phyloP scores from a whole-genome alignment of 2,329 filamentous ascomycete genomes.

The Stagonosporopsis rhizophila region DNA sequence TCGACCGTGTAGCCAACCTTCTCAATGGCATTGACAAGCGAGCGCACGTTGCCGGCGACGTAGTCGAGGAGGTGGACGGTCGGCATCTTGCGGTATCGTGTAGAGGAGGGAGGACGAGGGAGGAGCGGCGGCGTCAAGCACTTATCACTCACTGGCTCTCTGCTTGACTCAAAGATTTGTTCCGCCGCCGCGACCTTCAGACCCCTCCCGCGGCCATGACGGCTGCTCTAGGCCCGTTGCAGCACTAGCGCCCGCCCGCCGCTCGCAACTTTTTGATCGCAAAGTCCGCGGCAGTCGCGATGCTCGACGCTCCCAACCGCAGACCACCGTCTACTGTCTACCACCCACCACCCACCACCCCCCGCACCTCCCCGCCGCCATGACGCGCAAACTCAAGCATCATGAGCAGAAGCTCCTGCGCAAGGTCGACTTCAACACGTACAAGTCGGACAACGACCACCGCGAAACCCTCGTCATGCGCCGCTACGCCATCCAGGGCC shows the following conservation, averaged over 20 bases:
- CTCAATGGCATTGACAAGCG: conserved; percentile 96
- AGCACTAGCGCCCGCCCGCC: conserved; percentile 22
- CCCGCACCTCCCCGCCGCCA: conserved; percentile 50
- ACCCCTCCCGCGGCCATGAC: conserved; percentile 15
- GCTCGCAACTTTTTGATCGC: conserved; percentile 24
- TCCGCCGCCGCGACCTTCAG: conserved; percentile 10
- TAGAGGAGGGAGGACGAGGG: neutral
- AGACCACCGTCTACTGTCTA: no score
- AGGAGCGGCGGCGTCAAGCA: neutral
- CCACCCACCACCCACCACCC: neutral
- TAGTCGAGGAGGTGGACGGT: conserved; percentile 85
- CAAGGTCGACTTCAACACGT: conserved; percentile 93
- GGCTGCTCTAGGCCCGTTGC: conserved; percentile 12
- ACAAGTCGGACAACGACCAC: conserved; percentile 87
- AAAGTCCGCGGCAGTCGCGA: conserved; percentile 2
- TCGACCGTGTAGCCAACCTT: conserved; percentile 91
- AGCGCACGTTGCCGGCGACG: conserved; percentile 94
- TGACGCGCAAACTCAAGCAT: conserved; percentile 96
- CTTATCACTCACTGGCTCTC: neutral
- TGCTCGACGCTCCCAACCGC: neutral
- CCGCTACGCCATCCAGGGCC: conserved; percentile 88
- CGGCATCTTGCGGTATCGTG: conserved; percentile 61
- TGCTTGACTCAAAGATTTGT: conserved; percentile 23
- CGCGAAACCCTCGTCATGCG: conserved; percentile 80
- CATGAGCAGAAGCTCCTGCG: conserved; percentile 90